Percentiles rank a stretch among this genome's conserved stretches.
Evolutionary conservation across 352 stramenopile species (phyloP).

Genomic region (Aphanomyces invadans): DNA sequence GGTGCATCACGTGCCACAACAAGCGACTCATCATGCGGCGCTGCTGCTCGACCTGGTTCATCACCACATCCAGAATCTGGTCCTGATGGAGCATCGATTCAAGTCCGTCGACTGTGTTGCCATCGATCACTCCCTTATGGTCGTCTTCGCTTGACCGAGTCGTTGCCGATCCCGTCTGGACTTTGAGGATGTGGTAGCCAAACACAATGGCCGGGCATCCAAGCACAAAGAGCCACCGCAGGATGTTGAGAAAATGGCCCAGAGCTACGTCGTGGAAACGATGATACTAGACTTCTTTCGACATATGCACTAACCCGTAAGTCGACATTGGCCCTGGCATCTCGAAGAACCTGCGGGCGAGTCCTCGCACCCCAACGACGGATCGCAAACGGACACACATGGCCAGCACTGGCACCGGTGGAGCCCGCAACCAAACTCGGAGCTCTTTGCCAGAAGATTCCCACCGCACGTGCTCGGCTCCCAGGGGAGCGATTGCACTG

Average conservation of each 20-base stretch:
- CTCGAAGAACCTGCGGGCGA: background rate
- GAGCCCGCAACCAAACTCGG: conserved; percentile 7
- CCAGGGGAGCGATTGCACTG: background rate
- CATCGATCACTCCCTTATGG: background rate
- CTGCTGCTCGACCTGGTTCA: conserved; percentile 1
- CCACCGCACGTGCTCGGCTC: conserved; percentile 1
- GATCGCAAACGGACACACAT: background rate
- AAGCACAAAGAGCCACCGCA: conserved; percentile 1
- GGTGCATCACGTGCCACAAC: background rate
- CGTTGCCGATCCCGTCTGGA: background rate
- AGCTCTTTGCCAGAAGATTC: conserved; percentile 4
- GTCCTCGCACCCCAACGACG: background rate
- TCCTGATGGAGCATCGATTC: background rate
- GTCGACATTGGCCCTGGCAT: conserved; percentile 4
- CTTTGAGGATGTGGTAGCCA: conserved; percentile 12
- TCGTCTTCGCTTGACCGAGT: background rate
- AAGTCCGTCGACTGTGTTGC: background rate
- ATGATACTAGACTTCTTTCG: no score
- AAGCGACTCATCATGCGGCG: conserved; percentile 2
- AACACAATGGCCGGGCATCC: conserved; percentile 4
- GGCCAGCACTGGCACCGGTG: conserved; percentile 7
- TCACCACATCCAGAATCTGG: conserved; percentile 3
- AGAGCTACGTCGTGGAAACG: no score
- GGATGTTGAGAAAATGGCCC: background rate
- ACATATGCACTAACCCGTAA: background rate